Conservation (phyloP, 805 yeast genomes). For the Starmerella bombi region DNA sequence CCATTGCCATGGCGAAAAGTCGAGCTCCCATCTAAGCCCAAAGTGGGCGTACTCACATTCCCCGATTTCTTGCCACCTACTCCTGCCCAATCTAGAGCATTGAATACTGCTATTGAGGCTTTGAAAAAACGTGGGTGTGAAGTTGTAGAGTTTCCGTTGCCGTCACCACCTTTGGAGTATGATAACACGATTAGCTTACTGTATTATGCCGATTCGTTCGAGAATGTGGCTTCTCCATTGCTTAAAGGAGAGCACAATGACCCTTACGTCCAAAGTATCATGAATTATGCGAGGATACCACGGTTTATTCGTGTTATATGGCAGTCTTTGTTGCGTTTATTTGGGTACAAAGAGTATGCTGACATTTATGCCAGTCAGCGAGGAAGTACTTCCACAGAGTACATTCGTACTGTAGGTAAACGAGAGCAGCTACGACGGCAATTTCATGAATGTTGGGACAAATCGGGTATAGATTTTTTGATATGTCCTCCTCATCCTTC, state of each 20-base stretch:
- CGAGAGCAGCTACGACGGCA: conserved; percentile 29
- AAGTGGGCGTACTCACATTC: conserved; percentile 36
- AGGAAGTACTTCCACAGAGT: conserved; percentile 25
- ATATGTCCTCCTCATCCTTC: conserved; percentile 32
- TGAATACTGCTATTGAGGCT: conserved; percentile 31
- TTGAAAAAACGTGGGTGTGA: conserved; percentile 36
- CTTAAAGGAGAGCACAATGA: conserved; percentile 28
- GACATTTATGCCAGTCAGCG: conserved; percentile 25
- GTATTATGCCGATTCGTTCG: conserved; percentile 35
- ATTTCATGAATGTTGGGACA: conserved; percentile 28
- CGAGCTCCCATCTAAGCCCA: conserved; percentile 32
- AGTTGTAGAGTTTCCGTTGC: conserved; percentile 34
- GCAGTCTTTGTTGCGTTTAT: conserved; percentile 28
- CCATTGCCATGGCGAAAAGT: conserved; percentile 42
- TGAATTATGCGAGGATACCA: conserved; percentile 26
- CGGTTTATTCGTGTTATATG: conserved; percentile 26
- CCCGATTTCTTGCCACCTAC: conserved; percentile 40
- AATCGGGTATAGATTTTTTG: conserved; percentile 29
- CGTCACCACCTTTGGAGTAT: conserved; percentile 40
- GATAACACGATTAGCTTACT: conserved; percentile 44
- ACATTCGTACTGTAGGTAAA: conserved; percentile 26
- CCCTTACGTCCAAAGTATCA: conserved; percentile 27
- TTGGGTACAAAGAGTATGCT: conserved; percentile 31
- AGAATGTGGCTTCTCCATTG: conserved; percentile 21
- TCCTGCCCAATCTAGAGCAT: conserved; percentile 35